Base-by-base conservation (phyloP, 306 rosid species). In the Cotoneaster glaucophyllus region DNA sequence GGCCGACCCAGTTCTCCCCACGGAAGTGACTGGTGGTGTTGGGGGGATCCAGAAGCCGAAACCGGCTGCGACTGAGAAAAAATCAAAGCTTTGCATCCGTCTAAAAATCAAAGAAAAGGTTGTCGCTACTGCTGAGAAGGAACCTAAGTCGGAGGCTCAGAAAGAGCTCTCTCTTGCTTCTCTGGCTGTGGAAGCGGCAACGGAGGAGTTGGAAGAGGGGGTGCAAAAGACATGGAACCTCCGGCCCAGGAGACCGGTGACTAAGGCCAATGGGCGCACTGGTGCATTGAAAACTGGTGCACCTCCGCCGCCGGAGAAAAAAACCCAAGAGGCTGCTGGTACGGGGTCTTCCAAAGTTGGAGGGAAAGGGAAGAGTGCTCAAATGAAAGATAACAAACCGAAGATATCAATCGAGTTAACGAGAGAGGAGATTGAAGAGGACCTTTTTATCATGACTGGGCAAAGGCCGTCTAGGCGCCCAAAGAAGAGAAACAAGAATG, bases 401-500 rank as follows among this genome's bases (percentile, higher is more conserved):
- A 54, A 2, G 18, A 13, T 87, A 21, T 64, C 71, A 0, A 1
- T 83, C 1, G 0, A 76, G 1, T 82, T 87, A 8, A 45, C 67
- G 0, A 85, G 68, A 18, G 63, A 83, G 5, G 87, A 85, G 67
- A 83, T 88, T 12, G 86, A 88, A 5, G 74, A 76, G 12, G 91
- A 87, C 14, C 26, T 85, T 32, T 3, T 85, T 4, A 3, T 1
- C 0, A 15, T 88, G 74, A 88, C 87, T 0, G 86, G 85, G 25
- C 59, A 63, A 8, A 78, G 66, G 73, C 86, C 89, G 0, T 13
- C 82, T 0, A 80, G 79, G 50, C 80, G 71, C 75, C 78, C 83
- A 15, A 67, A 7, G 69, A 85, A 39, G 74, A 78, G 87, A 75
- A 3, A 78, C 1, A 74, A 13, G 69, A 39, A 0, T 18, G 67